phyloP scores from a whole-genome alignment of 331 rosid species.

The Phaseolus coccineus region DNA sequence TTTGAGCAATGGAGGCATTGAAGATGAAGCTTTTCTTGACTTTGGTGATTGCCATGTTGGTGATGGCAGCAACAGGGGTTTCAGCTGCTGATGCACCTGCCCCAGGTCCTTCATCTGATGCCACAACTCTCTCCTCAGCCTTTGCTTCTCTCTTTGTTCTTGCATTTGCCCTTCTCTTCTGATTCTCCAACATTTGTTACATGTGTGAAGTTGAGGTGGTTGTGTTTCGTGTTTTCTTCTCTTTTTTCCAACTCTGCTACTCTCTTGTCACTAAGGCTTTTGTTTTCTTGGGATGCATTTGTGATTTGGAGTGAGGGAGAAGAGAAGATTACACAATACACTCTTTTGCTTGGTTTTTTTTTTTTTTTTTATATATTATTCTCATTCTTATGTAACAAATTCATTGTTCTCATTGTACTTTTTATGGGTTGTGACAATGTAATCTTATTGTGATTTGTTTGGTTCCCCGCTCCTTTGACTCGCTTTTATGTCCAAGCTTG shows the following conservation, averaged over 20 bases:
- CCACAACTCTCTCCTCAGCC: slow-evolving; percentile 53
- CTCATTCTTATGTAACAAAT: slow-evolving; percentile 43
- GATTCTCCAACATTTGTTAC: not conserved
- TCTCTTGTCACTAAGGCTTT: not conserved
- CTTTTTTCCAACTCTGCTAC: not conserved
- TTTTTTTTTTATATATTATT: not conserved
- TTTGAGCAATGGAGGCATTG: slow-evolving; percentile 54
- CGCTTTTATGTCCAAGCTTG: not conserved
- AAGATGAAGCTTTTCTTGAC: slow-evolving; percentile 55
- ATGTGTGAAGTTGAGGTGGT: slow-evolving; percentile 33
- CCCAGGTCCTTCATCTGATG: slow-evolving; percentile 68
- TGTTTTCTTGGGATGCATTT: not conserved
- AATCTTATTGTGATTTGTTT: slow-evolving; percentile 45
- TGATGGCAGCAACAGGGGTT: slow-evolving; percentile 53
- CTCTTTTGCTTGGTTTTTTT: not conserved
- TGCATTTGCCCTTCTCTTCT: slow-evolving; percentile 52
- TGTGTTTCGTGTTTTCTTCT: slow-evolving; percentile 8
- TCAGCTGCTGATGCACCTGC: slow-evolving; percentile 72
- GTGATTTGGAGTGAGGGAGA: not conserved
- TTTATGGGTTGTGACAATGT: slow-evolving; percentile 12
- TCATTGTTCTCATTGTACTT: slow-evolving; percentile 39
- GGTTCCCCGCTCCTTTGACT: not conserved
- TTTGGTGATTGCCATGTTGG: slow-evolving; percentile 43
- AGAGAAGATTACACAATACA: slow-evolving; percentile 8
- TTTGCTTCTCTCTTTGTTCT: slow-evolving; percentile 58